Base-by-base conservation (phyloP, 352 stramenopile species). In the Blastocystis sp. region DNA sequence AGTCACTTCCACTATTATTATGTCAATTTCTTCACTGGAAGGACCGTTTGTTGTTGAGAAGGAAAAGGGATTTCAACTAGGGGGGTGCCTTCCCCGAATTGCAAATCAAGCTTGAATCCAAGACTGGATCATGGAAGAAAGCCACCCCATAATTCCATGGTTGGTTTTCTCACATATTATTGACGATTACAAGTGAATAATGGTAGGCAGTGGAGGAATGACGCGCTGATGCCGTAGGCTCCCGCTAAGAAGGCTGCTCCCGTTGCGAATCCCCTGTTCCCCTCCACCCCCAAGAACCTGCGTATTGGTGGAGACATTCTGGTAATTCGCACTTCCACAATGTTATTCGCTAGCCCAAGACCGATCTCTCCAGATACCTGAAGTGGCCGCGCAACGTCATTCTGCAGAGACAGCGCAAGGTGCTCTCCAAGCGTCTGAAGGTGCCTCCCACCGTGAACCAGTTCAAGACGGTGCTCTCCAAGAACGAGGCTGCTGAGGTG, bases 381-480 rank as follows among this genome's bases (percentile, higher is more conserved):
- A 95, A 95, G 89, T 99, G 96, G 97, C 96, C 97, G 76, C 93
- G 94, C 90, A 98, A 99, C 92, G 95, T 99, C 78, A 94, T 96
- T 87, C 93, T 99, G 88, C 97, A 99, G 93, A 94, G 97, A 90
- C 96, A 99, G 92, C 94, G 95, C 90, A 98, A 98, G 89, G 81
- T 99, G 74, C 91, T 99, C 84, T 96, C 97, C 92, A 95, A 98
- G 91, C 95, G 97, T 89, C 92, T 99, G 43, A 99, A 99, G 92
- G 96, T 98, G 65, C 97, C 97, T 80, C 96, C 96, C 86, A 95
- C 95, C 91, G 94, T 99, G 90, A 98, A 98, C 92, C 96, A 99
- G 92, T 99, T 99, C 93, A 95, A 92, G 90, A 96, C 98, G 92
- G 94, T 94, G 77, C 89, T 99, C 88, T 94, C 97, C 86, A 98